A percentile compares a stretch with the other conserved stretches of the same genome.
Evolutionary conservation across 352 stramenopile species (phyloP).

Genomic region (Phytophthora pini): DNA sequence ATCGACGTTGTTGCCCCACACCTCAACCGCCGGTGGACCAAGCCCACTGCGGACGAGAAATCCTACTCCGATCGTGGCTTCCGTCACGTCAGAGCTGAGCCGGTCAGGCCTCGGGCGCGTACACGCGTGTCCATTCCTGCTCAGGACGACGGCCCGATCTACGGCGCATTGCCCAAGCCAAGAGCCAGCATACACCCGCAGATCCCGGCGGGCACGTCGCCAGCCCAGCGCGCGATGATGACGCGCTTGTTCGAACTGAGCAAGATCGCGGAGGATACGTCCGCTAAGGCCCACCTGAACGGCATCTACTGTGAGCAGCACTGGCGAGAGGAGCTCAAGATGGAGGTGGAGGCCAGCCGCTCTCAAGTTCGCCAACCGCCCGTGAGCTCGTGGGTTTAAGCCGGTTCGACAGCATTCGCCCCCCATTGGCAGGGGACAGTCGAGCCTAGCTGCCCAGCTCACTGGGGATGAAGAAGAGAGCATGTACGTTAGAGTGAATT

Average conservation of each 20-base stretch:
- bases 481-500: slow-evolving; percentile 32
- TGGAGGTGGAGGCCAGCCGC: slow-evolving; percentile 32
- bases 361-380: slow-evolving; percentile 18
- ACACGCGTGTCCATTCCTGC: slow-evolving; percentile 23
- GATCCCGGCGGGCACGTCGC: slow-evolving; percentile 15
- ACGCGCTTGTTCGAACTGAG: slow-evolving; percentile 54
- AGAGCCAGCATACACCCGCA: slow-evolving; percentile 7
- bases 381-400: slow-evolving; percentile 24
- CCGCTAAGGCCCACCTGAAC: slow-evolving; percentile 56
- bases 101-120: slow-evolving; percentile 14
- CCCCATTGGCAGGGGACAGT: slow-evolving; percentile 16
- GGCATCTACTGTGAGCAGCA: slow-evolving; percentile 50
- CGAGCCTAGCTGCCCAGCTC: not conserved
- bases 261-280: slow-evolving; percentile 57
- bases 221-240: slow-evolving; percentile 32
- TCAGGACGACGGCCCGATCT: slow-evolving; percentile 6
- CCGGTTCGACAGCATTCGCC: slow-evolving; percentile 8
- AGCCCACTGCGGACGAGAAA: slow-evolving; percentile 12
- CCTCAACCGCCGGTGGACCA: slow-evolving; percentile 16
- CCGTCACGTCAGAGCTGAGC: slow-evolving; percentile 1
- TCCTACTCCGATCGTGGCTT: slow-evolving; percentile 19
- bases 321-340: slow-evolving; percentile 35
- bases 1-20: slow-evolving; percentile 5
- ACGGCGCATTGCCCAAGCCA: slow-evolving; percentile 13
- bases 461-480: not conserved